Percentiles rank a stretch among this genome's conserved stretches.
Conservation (phyloP, 1,284 basidiomycete species). For the Laetiporus sulphureus region DNA sequence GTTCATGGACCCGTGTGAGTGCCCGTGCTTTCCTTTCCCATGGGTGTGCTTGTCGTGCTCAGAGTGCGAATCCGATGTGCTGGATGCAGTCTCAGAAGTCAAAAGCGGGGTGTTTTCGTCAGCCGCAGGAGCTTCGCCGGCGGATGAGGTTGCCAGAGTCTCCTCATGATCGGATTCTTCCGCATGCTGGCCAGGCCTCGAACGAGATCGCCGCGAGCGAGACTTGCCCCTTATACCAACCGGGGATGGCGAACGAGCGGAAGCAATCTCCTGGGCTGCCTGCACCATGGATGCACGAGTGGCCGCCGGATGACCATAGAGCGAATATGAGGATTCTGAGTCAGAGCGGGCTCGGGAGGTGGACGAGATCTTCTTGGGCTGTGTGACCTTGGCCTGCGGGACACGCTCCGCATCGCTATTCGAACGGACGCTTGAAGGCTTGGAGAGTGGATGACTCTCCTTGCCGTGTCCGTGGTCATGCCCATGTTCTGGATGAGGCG, state of each 20-base stretch:
- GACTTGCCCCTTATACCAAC: slow-evolving; percentile 24
- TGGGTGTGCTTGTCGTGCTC: slow-evolving; percentile 10
- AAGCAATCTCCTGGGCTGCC: slow-evolving; percentile 78
- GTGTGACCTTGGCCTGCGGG: slow-evolving; percentile 13
- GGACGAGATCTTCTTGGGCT: slow-evolving; percentile 7
- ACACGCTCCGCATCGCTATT: slow-evolving; percentile 13
- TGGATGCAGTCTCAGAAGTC: slow-evolving; percentile 10
- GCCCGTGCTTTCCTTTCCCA: slow-evolving; percentile 31
- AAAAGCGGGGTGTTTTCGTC: slow-evolving; percentile 23
- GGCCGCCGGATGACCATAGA: slow-evolving; percentile 81
- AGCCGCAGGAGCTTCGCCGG: slow-evolving; percentile 4
- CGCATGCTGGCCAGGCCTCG: slow-evolving; percentile 18
- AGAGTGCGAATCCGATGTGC: slow-evolving; percentile 15
- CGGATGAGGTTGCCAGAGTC: slow-evolving; percentile 6
- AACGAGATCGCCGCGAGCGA: slow-evolving; percentile 21
- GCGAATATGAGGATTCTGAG: slow-evolving; percentile 52
- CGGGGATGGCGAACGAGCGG: slow-evolving; percentile 45
- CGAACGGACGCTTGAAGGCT: slow-evolving; percentile 21
- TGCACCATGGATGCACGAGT: slow-evolving; percentile 86
- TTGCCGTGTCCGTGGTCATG: slow-evolving; percentile 39
- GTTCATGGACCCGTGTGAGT: slow-evolving; percentile 88
- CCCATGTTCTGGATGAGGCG: slow-evolving; percentile 54
- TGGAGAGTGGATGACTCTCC: slow-evolving; percentile 17
- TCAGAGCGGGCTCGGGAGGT: slow-evolving; percentile 36
- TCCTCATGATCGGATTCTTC: slow-evolving; percentile 13